Percentiles rank a stretch among this genome's conserved stretches.
These are phyloP conservation scores for Malassezia arunalokei DNA, from an alignment of 1,284 basidiomycete genomes.

Conservation along the genomic window DNA sequence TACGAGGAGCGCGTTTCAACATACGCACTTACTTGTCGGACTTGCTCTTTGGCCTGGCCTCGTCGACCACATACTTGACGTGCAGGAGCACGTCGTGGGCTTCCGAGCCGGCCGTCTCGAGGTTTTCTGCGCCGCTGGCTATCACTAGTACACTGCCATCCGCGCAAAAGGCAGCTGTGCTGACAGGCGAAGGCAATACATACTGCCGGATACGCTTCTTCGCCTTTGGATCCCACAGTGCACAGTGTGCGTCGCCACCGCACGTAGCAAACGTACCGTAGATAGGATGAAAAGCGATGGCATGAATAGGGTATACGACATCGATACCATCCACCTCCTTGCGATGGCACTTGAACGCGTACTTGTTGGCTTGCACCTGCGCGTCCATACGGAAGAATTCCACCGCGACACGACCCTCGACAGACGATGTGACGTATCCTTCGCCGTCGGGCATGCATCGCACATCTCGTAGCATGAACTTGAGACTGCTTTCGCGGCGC, in stretches of 20 bases:
- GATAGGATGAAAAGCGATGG: constrained; percentile 62
- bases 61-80: constrained; percentile 21
- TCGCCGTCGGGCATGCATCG: constrained; percentile 77
- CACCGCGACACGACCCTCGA: constrained; percentile 90
- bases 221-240: constrained; percentile 90
- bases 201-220: constrained; percentile 89
- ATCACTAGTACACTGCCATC: constrained; percentile 26
- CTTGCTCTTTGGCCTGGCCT: constrained; percentile 23
- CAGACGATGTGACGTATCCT: constrained; percentile 86
- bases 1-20: neutral
- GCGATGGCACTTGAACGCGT: constrained; percentile 95
- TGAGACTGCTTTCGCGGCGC: constrained; percentile 77
- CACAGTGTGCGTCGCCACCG: constrained; percentile 79
- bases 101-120: constrained; percentile 15
- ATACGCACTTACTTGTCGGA: neutral
- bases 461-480: constrained; percentile 82
- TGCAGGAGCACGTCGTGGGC: constrained; percentile 15
- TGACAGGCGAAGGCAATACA: constrained; percentile 44
- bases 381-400: constrained; percentile 84
- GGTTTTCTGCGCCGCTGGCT: constrained; percentile 30
- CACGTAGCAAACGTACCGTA: constrained; percentile 89
- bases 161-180: constrained; percentile 25
- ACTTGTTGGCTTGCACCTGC: constrained; percentile 67
- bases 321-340: constrained; percentile 82
- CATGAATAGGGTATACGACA: constrained; percentile 94